Percentiles rank a stretch among this genome's conserved stretches.
phyloP scores from a whole-genome alignment of 441 rosid genomes.

The Erodium trifolium region DNA sequence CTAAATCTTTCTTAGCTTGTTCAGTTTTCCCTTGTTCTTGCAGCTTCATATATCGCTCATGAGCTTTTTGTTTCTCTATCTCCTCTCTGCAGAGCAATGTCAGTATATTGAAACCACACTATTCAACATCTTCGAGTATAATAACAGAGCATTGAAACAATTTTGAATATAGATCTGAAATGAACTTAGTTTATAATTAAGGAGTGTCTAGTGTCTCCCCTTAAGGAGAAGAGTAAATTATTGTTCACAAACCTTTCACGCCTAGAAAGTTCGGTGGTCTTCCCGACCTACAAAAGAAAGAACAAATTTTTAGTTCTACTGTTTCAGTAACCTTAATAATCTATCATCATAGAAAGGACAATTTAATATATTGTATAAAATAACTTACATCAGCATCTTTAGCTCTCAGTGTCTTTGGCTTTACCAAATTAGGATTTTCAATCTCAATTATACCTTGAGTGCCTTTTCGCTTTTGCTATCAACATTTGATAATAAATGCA shows the following conservation, averaged over 20 bases:
- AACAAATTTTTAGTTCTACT: not conserved
- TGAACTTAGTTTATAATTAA: not conserved
- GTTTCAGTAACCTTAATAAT: not conserved
- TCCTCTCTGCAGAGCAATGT: constrained; percentile 57
- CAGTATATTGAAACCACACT: not conserved
- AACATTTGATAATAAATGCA: not conserved
- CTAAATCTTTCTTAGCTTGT: constrained; percentile 80
- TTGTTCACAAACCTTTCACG: constrained; percentile 72
- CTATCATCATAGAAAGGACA: not conserved
- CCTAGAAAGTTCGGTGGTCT: constrained; percentile 90
- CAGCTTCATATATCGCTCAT: constrained; percentile 87
- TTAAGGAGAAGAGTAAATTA: not conserved
- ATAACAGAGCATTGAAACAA: not conserved
- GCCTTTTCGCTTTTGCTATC: constrained; percentile 20
- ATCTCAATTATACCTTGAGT: constrained; percentile 68
- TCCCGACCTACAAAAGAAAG: constrained; percentile 37
- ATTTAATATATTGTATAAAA: not conserved
- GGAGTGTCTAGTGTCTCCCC: not conserved
- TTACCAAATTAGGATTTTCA: constrained; percentile 76
- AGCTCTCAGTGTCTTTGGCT: constrained; percentile 69
- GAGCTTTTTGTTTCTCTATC: constrained; percentile 84
- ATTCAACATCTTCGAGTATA: not conserved
- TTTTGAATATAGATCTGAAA: not conserved
- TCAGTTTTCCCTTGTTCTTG: constrained; percentile 98
- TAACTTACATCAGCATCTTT: constrained; percentile 72